Percentiles rank a stretch among this genome's conserved stretches.
Conservation (phyloP, 805 yeast species). For the Ascoidea tarda region DNA sequence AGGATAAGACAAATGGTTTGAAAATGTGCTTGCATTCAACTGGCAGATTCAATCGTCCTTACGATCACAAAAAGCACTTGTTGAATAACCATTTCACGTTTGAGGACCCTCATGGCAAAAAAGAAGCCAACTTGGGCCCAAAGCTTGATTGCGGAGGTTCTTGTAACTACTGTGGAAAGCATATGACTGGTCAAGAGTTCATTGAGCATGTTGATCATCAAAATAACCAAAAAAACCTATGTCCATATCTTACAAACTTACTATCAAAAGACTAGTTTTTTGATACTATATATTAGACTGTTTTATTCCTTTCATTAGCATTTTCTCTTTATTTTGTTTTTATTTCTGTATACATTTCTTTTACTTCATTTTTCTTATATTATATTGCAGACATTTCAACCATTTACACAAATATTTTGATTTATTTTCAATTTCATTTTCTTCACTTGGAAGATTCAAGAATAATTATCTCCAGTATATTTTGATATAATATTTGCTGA, state of each 20-base stretch:
- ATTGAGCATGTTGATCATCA: constrained; percentile 22
- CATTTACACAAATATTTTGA: too few species aligned
- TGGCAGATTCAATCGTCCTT: constrained; percentile 34
- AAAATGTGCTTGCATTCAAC: constrained; percentile 27
- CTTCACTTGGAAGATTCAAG: too few species aligned
- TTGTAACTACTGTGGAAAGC: constrained; percentile 27
- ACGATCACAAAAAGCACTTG: constrained; percentile 36
- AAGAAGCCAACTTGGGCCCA: constrained; percentile 28
- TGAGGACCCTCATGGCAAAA: constrained; percentile 23
- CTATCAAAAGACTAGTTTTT: background rate
- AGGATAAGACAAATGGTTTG: constrained; percentile 7
- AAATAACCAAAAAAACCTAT: constrained; percentile 14
- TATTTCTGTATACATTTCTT: too few species aligned
- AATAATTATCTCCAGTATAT: too few species aligned
- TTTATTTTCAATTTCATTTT: too few species aligned
- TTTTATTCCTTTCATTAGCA: background rate
- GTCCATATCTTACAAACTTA: background rate
- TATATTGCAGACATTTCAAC: too few species aligned
- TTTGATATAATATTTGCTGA: too few species aligned
- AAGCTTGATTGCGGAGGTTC: constrained; percentile 28
- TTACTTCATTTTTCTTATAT: too few species aligned
- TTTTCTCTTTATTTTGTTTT: too few species aligned
- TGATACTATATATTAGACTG: background rate
- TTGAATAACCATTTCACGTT: constrained; percentile 32
- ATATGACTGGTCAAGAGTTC: constrained; percentile 30